Conservation (phyloP, 768 basidiomycete genomes). For the Lactarius vividus region DNA sequence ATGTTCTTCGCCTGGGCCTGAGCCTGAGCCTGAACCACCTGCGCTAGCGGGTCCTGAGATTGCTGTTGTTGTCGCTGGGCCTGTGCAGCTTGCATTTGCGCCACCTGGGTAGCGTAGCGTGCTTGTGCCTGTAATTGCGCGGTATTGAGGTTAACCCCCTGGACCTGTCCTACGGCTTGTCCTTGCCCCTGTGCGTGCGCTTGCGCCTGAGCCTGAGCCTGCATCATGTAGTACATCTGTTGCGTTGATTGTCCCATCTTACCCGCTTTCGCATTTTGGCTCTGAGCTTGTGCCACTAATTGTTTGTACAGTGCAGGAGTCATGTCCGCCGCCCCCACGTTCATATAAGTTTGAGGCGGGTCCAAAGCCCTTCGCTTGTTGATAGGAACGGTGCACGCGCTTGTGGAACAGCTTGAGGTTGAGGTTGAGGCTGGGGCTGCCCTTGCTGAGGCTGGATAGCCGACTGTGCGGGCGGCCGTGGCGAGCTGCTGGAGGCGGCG, state of each 20-base stretch:
- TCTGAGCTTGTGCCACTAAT: slow-evolving; percentile 9
- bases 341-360: background rate
- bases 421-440: slow-evolving; percentile 34
- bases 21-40: too few species aligned
- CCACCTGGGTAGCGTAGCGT: slow-evolving; percentile 17
- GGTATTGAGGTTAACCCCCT: background rate
- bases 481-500: slow-evolving; percentile 32
- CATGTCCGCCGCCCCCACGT: background rate
- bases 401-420: slow-evolving; percentile 10
- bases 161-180: slow-evolving; percentile 17
- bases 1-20: too few species aligned
- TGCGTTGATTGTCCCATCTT: slow-evolving; percentile 4
- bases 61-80: slow-evolving; percentile 32
- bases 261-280: slow-evolving; percentile 15
- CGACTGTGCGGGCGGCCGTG: slow-evolving; percentile 34
- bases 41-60: too few species aligned
- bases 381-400: slow-evolving; percentile 6
- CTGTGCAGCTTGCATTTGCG: slow-evolving; percentile 22
- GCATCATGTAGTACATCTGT: background rate
- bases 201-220: slow-evolving; percentile 5
- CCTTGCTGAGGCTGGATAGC: slow-evolving; percentile 37
- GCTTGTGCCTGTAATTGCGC: background rate
- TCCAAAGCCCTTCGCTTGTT: slow-evolving; percentile 4
- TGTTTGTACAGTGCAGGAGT: slow-evolving; percentile 8
- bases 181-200: slow-evolving; percentile 26